These are phyloP conservation scores for Exophiala sp. DNA, from an alignment of 2,329 filamentous ascomycete species.

Conservation along the genomic window DNA sequence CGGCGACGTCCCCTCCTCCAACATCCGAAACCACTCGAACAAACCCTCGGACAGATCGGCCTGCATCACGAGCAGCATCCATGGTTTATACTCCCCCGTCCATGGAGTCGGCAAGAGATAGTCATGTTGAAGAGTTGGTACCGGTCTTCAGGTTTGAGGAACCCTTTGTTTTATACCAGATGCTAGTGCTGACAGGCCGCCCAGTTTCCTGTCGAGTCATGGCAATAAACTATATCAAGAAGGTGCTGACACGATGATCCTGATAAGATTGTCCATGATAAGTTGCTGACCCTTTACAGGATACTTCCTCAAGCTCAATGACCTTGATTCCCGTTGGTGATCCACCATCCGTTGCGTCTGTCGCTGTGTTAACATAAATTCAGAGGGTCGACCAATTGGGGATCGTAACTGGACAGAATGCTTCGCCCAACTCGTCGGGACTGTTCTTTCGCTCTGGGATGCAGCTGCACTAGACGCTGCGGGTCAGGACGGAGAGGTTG, in stretches of 20 bases:
- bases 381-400: constrained; percentile 79
- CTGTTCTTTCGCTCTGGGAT: constrained; percentile 93
- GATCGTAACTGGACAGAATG: constrained; percentile 94
- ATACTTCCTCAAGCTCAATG: constrained; percentile 94
- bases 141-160: constrained; percentile 69
- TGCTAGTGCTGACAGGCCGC: constrained; percentile 7
- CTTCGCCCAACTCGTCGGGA: constrained; percentile 94
- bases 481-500: constrained; percentile 76
- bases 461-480: constrained; percentile 85
- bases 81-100: constrained; percentile 57
- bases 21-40: constrained; percentile 16
- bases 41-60: constrained; percentile 13
- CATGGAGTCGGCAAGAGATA: constrained; percentile 81
- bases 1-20: constrained; percentile 17
- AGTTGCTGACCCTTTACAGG: constrained; percentile 35
- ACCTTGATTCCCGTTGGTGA: constrained; percentile 79
- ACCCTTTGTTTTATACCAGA: background rate
- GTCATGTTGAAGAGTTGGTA: constrained; percentile 77
- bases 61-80: constrained; percentile 22
- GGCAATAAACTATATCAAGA: constrained; percentile 96
- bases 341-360: constrained; percentile 26
- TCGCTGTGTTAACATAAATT: background rate
- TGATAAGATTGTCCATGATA: background rate
- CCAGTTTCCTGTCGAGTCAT: constrained; percentile 78
- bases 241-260: constrained; percentile 37